These are phyloP conservation scores for Aspergillus neotritici DNA, from an alignment of 2,329 filamentous ascomycete species.

Conservation along the genomic window DNA sequence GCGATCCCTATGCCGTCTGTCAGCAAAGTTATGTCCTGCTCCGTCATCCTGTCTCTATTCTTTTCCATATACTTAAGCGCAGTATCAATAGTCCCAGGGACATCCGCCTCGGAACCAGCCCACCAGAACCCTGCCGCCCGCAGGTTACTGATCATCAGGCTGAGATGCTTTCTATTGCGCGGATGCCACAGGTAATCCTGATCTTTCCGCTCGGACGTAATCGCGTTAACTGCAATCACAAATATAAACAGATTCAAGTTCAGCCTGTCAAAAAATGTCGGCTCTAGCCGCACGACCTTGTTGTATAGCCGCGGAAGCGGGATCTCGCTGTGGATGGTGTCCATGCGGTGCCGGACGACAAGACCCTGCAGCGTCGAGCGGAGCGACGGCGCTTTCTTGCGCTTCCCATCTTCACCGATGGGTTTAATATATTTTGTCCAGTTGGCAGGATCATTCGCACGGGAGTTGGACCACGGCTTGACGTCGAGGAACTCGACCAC, in stretches of 20 bases:
- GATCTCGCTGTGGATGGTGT: conserved; percentile 62
- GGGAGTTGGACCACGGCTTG: conserved; percentile 68
- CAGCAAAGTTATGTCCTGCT: conserved; percentile 58
- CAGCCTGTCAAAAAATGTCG: conserved; percentile 77
- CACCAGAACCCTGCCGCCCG: conserved; percentile 83
- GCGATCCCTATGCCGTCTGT: conserved; percentile 62
- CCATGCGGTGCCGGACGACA: conserved; percentile 71
- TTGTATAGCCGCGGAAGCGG: conserved; percentile 67
- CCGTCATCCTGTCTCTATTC: conserved; percentile 53
- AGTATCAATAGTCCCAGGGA: conserved; percentile 59
- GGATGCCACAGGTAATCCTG: conserved; percentile 85
- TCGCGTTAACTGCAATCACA: conserved; percentile 75
- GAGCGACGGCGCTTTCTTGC: conserved; percentile 46
- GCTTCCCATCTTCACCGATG: conserved; percentile 50
- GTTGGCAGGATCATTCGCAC: conserved; percentile 54
- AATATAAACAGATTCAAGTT: conserved; percentile 80
- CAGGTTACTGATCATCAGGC: conserved; percentile 68
- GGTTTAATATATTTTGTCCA: conserved; percentile 71
- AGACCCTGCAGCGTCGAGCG: conserved; percentile 66
- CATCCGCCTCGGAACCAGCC: conserved; percentile 65
- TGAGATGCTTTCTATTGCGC: conserved; percentile 61
- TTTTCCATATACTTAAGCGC: conserved; percentile 63
- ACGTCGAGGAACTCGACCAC: conserved; percentile 67
- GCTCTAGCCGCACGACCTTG: conserved; percentile 66
- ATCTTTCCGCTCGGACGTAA: conserved; percentile 79